Conservation (phyloP, 306 rosid species). For the Sophora flavescens region DNA sequence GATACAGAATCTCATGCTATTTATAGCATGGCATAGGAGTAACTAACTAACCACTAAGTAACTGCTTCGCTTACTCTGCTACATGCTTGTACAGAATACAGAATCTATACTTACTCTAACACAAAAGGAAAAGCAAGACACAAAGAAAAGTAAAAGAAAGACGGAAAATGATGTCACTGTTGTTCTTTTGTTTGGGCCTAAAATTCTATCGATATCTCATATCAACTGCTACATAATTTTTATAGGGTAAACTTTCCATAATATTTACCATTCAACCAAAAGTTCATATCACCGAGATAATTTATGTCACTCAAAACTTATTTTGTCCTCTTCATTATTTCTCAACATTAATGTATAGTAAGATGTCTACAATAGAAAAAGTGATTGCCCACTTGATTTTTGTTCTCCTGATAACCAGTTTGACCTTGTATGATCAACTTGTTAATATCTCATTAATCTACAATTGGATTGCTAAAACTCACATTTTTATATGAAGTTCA, state of each 20-base stretch:
- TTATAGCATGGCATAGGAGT: no score
- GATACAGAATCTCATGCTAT: no score
- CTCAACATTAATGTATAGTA: background rate
- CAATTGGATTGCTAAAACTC: background rate
- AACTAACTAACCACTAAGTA: no score
- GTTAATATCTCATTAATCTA: constrained; percentile 20
- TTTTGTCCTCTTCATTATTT: constrained; percentile 27
- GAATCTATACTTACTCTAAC: no score
- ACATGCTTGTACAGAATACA: no score
- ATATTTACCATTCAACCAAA: background rate
- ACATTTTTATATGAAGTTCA: background rate
- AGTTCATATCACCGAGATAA: constrained; percentile 9
- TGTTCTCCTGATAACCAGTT: constrained; percentile 2
- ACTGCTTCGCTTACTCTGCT: no score
- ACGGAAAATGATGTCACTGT: constrained; percentile 13
- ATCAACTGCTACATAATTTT: background rate
- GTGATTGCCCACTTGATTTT: constrained; percentile 1
- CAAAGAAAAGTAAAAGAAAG: background rate
- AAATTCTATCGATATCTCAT: constrained; percentile 34
- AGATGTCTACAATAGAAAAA: background rate
- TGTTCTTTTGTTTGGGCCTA: constrained; percentile 7
- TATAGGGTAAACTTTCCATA: background rate
- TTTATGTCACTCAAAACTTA: background rate
- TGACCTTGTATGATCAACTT: constrained; percentile 18
- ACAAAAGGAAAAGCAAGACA: constrained; percentile 1